Conservation (phyloP, 2,329 filamentous ascomycete genomes). For the Graphilbum sp. region DNA sequence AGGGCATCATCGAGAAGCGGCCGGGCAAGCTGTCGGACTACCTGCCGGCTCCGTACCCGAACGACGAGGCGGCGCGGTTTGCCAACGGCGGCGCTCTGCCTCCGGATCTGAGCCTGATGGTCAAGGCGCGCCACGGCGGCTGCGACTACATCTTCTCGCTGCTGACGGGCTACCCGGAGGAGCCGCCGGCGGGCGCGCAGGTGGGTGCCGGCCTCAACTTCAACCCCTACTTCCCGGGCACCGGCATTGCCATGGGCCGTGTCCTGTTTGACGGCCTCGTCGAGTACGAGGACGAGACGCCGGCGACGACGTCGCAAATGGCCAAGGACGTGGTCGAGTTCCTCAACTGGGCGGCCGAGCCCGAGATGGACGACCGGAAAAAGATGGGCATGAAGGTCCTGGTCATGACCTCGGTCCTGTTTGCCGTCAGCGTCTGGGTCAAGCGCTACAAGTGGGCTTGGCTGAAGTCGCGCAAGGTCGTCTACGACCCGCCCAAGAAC, state of each 20-base stretch:
- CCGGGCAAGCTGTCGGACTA: conserved; percentile 98
- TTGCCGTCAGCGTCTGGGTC: conserved; percentile 85
- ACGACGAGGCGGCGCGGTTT: conserved; percentile 94
- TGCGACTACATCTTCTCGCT: conserved; percentile 98
- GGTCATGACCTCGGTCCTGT: conserved; percentile 60
- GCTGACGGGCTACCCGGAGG: conserved; percentile 93
- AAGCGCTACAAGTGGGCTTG: conserved; percentile 99
- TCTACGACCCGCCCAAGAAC: conserved; percentile 61
- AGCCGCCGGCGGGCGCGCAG: conserved; percentile 74
- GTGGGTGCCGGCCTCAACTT: conserved; percentile 92
- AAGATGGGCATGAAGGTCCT: conserved; percentile 98
- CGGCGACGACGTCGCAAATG: conserved; percentile 94
- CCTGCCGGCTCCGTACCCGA: conserved; percentile 89
- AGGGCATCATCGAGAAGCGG: conserved; percentile 96
- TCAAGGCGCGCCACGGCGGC: conserved; percentile 95
- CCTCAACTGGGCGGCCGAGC: conserved; percentile 97
- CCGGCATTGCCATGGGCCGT: conserved; percentile 96
- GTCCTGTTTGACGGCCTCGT: conserved; percentile 95
- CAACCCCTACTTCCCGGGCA: conserved; percentile 99
- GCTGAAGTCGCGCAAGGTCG: conserved; percentile 88
- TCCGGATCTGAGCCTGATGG: conserved; percentile 91
- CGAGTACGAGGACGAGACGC: conserved; percentile 93
- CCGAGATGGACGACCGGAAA: conserved; percentile 98
- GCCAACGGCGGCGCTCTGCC: conserved; percentile 97
- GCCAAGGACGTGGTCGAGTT: conserved; percentile 98